Evolutionary conservation across 192 early-diverging fungal genomes (phyloP).

Genomic region (Coemansia sp.): DNA sequence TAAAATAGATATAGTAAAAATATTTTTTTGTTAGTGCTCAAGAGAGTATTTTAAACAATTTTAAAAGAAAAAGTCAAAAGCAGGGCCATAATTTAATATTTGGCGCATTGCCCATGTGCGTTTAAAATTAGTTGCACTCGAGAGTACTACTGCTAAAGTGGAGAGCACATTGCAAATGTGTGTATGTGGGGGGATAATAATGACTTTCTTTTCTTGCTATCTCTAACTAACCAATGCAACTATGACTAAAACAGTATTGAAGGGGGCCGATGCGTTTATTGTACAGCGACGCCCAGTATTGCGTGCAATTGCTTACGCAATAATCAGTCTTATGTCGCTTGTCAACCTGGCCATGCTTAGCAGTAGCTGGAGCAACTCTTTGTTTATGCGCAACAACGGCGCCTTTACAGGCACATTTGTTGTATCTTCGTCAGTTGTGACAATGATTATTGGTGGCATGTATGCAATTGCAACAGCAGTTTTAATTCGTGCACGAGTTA

Average conservation of each 20-base stretch:
- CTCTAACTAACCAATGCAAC: background rate
- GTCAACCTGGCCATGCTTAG: slow-evolving; percentile 38
- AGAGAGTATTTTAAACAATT: no score
- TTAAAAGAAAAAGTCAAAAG: no score
- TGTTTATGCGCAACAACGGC: slow-evolving; percentile 49
- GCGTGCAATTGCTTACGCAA: slow-evolving; percentile 17
- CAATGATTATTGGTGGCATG: slow-evolving; percentile 21
- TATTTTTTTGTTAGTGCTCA: no score
- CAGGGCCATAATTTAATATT: no score
- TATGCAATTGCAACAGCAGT: slow-evolving; percentile 22
- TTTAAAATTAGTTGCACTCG: no score
- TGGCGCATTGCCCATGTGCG: no score
- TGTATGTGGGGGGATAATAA: no score
- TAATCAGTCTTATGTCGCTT: slow-evolving; percentile 30
- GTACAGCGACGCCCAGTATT: slow-evolving; percentile 30
- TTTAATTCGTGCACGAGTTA: slow-evolving; percentile 8
- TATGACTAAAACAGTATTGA: slow-evolving; percentile 37
- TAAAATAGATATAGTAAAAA: no score
- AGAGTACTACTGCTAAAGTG: no score
- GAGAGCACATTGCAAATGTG: no score
- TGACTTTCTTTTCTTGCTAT: no score
- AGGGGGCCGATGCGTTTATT: slow-evolving; percentile 42
- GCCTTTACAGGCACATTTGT: slow-evolving; percentile 29
- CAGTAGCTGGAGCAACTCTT: slow-evolving; percentile 41
- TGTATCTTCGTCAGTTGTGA: slow-evolving; percentile 21